Percentiles rank a stretch among this genome's conserved stretches.
Conservation (phyloP, 1,284 basidiomycete genomes). For the Xerocomus nothofagi region DNA sequence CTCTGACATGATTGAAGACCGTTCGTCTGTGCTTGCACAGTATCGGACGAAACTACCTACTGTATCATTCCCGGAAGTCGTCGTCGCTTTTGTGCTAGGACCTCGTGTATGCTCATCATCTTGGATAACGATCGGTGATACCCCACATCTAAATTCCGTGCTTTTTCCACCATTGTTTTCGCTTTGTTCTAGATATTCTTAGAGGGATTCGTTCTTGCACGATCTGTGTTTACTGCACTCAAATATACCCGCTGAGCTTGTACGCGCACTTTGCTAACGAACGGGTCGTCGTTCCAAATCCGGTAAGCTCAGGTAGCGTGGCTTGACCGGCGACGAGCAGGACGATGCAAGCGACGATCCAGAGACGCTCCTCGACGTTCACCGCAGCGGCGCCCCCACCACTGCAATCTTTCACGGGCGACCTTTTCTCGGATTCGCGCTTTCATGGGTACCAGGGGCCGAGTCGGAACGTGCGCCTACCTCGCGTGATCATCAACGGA, state of each 20-base stretch:
- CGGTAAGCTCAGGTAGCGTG: slow-evolving; percentile 2
- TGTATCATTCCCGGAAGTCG: too few relatives aligned
- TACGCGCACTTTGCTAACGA: not conserved
- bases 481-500: slow-evolving; percentile 54
- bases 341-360: slow-evolving; percentile 26
- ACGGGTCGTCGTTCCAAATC: slow-evolving; percentile 22
- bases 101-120: not conserved
- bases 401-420: slow-evolving; percentile 15
- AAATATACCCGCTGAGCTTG: not conserved
- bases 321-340: slow-evolving; percentile 1
- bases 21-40: too few relatives aligned
- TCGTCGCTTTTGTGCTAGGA: not conserved
- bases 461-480: slow-evolving; percentile 53
- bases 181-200: not conserved
- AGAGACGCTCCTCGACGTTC: slow-evolving; percentile 31
- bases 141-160: not conserved
- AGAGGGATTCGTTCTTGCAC: not conserved
- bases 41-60: too few relatives aligned
- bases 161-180: not conserved
- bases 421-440: slow-evolving; percentile 45
- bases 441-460: slow-evolving; percentile 46
- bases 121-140: not conserved
- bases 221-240: slow-evolving; percentile 3
- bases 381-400: slow-evolving; percentile 6
- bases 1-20: not conserved